Percentiles rank a stretch among this genome's conserved stretches.
Conservation (phyloP, 2,329 filamentous ascomycete genomes). For the Plectosphaerella sp. region DNA sequence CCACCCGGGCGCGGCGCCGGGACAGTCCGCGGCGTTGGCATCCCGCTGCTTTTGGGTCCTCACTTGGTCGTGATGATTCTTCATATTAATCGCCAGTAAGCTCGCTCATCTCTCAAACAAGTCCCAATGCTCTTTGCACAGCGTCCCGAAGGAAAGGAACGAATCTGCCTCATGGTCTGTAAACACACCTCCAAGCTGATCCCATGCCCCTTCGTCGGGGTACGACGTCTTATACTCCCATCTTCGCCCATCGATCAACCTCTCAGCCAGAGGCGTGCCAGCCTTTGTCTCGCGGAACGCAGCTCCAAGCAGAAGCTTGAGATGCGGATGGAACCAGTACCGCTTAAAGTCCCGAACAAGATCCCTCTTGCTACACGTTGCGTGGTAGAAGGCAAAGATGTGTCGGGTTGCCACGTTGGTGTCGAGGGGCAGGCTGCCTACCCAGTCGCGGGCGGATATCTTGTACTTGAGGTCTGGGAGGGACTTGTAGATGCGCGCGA, state of each 20-base stretch:
- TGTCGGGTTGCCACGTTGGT: conserved; percentile 17
- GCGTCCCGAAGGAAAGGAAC: background rate
- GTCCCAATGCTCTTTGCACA: background rate
- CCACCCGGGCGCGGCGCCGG: too few relatives aligned
- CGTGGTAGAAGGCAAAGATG: conserved; percentile 18
- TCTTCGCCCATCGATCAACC: conserved; percentile 11
- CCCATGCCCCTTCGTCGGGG: background rate
- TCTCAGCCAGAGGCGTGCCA: conserved; percentile 4
- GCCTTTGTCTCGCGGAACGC: background rate
- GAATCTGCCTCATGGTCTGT: background rate
- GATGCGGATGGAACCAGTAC: conserved; percentile 15
- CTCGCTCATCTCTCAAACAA: too few relatives aligned
- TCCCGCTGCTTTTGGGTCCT: too few relatives aligned
- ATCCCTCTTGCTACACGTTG: conserved; percentile 15
- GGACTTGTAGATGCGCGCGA: conserved; percentile 8
- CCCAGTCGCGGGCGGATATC: conserved; percentile 8
- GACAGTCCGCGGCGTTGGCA: too few relatives aligned
- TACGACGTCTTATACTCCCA: conserved; percentile 11
- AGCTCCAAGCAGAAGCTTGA: conserved; percentile 6
- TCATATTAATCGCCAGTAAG: too few relatives aligned
- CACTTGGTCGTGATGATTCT: too few relatives aligned
- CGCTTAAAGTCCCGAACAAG: conserved; percentile 14
- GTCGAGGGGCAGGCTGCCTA: conserved; percentile 9
- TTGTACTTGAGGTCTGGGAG: background rate
- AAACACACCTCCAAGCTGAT: background rate